Evolutionary conservation across 108 stramenopile species (phyloP).

Genomic region (Parietichytrium sp.): DNA sequence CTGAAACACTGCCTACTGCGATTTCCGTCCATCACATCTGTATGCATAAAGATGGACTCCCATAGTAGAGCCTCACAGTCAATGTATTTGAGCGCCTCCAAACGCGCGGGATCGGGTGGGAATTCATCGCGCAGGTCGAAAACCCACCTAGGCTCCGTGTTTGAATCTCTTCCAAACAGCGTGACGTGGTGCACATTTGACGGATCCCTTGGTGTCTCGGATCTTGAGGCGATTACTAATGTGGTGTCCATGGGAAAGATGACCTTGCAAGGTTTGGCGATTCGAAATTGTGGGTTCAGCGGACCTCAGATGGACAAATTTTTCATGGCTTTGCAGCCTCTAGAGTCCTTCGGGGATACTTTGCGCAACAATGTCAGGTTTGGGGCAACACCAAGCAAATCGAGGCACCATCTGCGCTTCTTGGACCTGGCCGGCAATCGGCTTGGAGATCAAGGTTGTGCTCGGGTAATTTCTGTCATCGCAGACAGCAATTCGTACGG

Average conservation of each 20-base stretch:
- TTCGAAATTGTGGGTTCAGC: neutral
- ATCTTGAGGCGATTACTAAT: neutral
- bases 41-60: slow-evolving; percentile 1
- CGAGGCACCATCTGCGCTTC: neutral
- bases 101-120: no score
- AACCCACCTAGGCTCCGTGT: neutral
- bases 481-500: neutral
- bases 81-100: no score
- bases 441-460: neutral
- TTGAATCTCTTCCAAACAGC: neutral
- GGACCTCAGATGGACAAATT: neutral
- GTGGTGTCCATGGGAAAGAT: neutral
- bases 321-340: neutral
- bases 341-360: no score
- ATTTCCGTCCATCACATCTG: neutral
- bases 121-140: no score
- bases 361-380: no score
- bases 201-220: neutral
- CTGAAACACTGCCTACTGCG: neutral
- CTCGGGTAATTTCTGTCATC: neutral
- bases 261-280: neutral
- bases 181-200: slow-evolving; percentile 26
- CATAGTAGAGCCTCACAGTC: no score
- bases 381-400: neutral
- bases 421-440: neutral